phyloP scores from a whole-genome alignment of 805 yeast species.

The Torulaspora delbrueckii region DNA sequence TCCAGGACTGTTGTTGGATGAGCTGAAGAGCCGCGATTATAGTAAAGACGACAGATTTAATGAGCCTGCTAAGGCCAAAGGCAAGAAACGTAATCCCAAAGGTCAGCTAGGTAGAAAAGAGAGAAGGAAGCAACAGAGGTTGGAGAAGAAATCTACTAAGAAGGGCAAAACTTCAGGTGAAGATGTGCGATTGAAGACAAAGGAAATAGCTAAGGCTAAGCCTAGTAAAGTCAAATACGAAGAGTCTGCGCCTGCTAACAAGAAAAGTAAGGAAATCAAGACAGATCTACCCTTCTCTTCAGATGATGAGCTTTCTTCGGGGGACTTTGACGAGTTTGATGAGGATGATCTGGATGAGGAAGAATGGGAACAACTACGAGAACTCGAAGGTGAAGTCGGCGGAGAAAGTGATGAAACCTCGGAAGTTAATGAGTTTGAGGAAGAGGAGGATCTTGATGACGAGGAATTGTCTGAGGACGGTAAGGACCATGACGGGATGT shows the following conservation, averaged over 20 bases:
- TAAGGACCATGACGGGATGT: conserved; percentile 19
- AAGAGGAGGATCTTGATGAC: conserved; percentile 1
- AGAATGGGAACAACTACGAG: conserved; percentile 31
- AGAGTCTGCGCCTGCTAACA: conserved; percentile 11
- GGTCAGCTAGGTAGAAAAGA: conserved; percentile 39
- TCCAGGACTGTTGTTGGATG: conserved; percentile 52
- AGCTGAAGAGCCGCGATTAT: conserved; percentile 44
- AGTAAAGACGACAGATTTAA: conserved; percentile 39
- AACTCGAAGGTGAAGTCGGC: conserved; percentile 18
- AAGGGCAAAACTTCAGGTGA: neutral
- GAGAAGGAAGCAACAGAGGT: conserved; percentile 39
- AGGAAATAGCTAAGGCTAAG: conserved; percentile 3
- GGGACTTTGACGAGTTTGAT: conserved; percentile 41
- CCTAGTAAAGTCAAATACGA: conserved; percentile 4
- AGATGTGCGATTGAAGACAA: neutral
- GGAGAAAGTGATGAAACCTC: conserved; percentile 10
- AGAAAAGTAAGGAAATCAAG: neutral
- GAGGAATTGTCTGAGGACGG: conserved; percentile 29
- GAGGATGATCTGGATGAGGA: conserved; percentile 36
- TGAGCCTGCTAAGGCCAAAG: conserved; percentile 18
- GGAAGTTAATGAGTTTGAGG: conserved; percentile 4
- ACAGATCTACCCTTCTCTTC: conserved; percentile 32
- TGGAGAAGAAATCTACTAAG: conserved; percentile 28
- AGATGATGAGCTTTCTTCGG: conserved; percentile 41
- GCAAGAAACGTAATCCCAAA: conserved; percentile 35